Conservation (phyloP, 2,329 filamentous ascomycete species). For the Massarina eburnea region DNA sequence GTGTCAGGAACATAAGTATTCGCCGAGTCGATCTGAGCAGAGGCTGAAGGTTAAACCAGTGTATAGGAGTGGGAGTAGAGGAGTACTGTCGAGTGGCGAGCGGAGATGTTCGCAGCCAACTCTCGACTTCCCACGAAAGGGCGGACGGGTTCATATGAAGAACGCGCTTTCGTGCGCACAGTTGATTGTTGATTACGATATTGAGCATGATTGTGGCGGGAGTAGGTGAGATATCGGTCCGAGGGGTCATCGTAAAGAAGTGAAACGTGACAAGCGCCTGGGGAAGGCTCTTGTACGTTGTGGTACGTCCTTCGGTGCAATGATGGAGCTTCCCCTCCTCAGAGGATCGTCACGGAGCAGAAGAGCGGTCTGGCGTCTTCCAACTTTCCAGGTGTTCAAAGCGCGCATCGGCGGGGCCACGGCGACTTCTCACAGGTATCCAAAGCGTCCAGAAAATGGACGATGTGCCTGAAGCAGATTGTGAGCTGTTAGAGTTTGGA, state of each 20-base stretch:
- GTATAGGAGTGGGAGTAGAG: neutral
- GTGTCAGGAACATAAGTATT: neutral
- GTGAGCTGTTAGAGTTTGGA: constrained; percentile 10
- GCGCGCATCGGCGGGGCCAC: constrained; percentile 8
- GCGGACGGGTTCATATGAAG: neutral
- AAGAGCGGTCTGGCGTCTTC: constrained; percentile 20
- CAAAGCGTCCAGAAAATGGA: constrained; percentile 8
- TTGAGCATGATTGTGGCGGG: too few relatives aligned
- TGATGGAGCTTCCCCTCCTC: neutral
- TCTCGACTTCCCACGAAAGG: neutral
- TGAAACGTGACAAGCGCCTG: neutral
- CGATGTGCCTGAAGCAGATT: constrained; percentile 14
- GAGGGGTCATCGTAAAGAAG: too few relatives aligned
- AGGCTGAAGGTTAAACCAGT: neutral
- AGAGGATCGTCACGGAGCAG: constrained; percentile 21
- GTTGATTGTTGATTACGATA: too few relatives aligned
- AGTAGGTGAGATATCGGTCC: too few relatives aligned
- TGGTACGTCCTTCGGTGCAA: neutral
- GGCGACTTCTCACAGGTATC: constrained; percentile 2
- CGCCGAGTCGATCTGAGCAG: neutral
- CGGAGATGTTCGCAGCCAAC: neutral
- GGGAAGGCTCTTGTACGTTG: neutral
- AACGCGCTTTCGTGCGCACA: too few relatives aligned
- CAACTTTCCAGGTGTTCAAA: constrained; percentile 1
- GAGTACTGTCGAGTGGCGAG: neutral